Percentiles rank a stretch among this genome's conserved stretches.
These are phyloP conservation scores for Xylaria sp. DNA, from an alignment of 2,329 filamentous ascomycete species.

Conservation along the genomic window DNA sequence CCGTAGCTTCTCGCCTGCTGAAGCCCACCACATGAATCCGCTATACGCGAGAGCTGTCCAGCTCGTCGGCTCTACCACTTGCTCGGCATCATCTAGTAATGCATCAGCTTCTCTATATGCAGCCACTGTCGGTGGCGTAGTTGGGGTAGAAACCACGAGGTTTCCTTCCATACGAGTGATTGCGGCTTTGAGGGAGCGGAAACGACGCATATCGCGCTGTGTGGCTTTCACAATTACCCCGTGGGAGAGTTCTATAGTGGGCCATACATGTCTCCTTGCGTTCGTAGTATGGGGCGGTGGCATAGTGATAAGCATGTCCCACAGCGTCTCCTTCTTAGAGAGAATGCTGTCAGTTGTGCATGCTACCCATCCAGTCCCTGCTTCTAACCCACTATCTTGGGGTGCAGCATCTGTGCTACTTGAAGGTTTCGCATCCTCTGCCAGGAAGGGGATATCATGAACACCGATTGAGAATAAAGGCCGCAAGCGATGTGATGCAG, in stretches of 20 bases:
- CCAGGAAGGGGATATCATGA: constrained; percentile 86
- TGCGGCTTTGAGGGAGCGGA: constrained; percentile 73
- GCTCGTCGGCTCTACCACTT: constrained; percentile 70
- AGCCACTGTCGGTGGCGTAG: constrained; percentile 36
- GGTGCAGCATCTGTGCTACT: constrained; percentile 51
- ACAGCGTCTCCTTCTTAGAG: constrained; percentile 84
- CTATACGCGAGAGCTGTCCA: constrained; percentile 83
- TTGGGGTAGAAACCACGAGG: constrained; percentile 40
- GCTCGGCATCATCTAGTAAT: constrained; percentile 44
- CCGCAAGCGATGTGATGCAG: constrained; percentile 73
- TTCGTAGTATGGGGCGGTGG: constrained; percentile 71
- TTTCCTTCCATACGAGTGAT: constrained; percentile 61
- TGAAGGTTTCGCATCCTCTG: constrained; percentile 66
- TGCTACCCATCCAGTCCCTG: constrained; percentile 82
- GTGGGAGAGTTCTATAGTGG: constrained; percentile 74
- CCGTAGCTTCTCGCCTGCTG: constrained; percentile 77
- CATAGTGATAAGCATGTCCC: constrained; percentile 89
- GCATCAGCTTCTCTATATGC: constrained; percentile 38
- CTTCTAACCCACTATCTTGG: constrained; percentile 56
- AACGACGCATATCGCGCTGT: constrained; percentile 88
- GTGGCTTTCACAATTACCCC: constrained; percentile 81
- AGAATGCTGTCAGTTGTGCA: constrained; percentile 97
- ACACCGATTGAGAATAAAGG: constrained; percentile 95
- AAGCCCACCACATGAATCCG: constrained; percentile 92
- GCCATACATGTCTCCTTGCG: constrained; percentile 75